These are phyloP conservation scores for Gelatoporia subvermispora DNA, from an alignment of 768 basidiomycete genomes.

Conservation along the genomic window DNA sequence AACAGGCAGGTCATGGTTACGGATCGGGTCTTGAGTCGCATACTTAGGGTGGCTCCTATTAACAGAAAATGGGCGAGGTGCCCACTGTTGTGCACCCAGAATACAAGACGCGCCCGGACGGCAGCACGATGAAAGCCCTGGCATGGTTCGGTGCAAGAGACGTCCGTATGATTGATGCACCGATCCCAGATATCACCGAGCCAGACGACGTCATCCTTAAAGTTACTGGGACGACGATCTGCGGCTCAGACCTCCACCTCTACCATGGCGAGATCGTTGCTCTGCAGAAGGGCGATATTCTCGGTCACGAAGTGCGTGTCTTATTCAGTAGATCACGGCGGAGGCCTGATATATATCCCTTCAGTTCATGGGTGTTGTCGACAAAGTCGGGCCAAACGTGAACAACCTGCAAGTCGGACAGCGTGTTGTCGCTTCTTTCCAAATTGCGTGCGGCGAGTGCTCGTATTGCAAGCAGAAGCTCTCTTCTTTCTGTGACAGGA, in stretches of 20 bases:
- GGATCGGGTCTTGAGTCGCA: no score
- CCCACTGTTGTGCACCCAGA: conserved; percentile 38
- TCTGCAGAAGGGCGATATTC: conserved; percentile 68
- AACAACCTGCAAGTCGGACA: conserved; percentile 56
- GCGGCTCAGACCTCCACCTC: conserved; percentile 56
- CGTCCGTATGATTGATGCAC: conserved; percentile 41
- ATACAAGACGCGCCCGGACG: conserved; percentile 45
- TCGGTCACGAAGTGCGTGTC: conserved; percentile 59
- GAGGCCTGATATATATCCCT: neutral
- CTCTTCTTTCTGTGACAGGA: conserved; percentile 70
- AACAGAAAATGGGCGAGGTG: conserved; percentile 30
- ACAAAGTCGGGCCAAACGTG: conserved; percentile 62
- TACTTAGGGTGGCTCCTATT: neutral
- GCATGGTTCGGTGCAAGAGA: conserved; percentile 61
- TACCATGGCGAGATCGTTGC: conserved; percentile 66
- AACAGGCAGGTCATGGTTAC: conserved; percentile 26
- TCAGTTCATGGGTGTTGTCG: conserved; percentile 65
- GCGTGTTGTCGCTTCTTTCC: conserved; percentile 76
- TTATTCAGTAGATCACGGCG: neutral
- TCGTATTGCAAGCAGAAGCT: conserved; percentile 69
- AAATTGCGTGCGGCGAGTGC: conserved; percentile 71
- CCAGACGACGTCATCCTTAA: conserved; percentile 72
- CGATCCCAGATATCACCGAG: conserved; percentile 58
- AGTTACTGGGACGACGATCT: conserved; percentile 65
- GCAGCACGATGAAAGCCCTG: conserved; percentile 60